Evolutionary conservation across 139 green algal species (phyloP).

Genomic region (Chlamydomonas urium): DNA sequence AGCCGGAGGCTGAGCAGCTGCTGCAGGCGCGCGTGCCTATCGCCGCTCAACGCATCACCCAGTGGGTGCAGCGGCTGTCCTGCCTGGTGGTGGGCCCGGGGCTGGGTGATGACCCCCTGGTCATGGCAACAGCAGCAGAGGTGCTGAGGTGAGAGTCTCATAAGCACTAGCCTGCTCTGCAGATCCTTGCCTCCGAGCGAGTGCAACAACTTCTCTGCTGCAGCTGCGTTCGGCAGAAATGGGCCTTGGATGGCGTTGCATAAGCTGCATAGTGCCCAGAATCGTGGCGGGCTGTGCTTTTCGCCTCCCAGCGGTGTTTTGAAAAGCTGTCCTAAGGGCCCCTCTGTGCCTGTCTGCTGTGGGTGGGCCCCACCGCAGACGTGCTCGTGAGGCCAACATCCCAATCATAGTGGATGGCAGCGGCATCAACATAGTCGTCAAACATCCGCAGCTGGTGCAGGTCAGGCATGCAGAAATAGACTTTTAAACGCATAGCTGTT

Average conservation of each 20-base stretch:
- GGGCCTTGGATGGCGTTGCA: neutral
- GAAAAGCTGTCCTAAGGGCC: too few relatives aligned
- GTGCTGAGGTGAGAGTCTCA: slow-evolving; percentile 20
- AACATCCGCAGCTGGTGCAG: neutral
- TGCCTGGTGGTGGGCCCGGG: slow-evolving; percentile 8
- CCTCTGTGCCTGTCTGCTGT: too few relatives aligned
- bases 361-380: too few relatives aligned
- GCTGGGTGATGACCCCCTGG: slow-evolving; percentile 4
- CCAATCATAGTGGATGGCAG: slow-evolving; percentile 19
- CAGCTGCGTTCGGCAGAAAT: neutral
- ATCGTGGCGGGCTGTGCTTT: slow-evolving; percentile 34
- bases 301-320: too few relatives aligned
- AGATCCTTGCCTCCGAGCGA: neutral
- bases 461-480: neutral
- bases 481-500: neutral
- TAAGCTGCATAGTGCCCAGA: neutral
- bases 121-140: slow-evolving; percentile 5
- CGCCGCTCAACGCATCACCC: too few relatives aligned
- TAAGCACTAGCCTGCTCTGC: neutral
- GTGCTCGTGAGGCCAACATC: neutral
- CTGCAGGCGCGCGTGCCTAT: too few relatives aligned
- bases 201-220: neutral
- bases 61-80: slow-evolving; percentile 5
- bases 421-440: slow-evolving; percentile 10
- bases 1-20: too few relatives aligned